Evolutionary conservation across 441 rosid genomes (phyloP), one percentile per base, ranked within the genome.

Genomic region (Kokia cookei): DNA sequence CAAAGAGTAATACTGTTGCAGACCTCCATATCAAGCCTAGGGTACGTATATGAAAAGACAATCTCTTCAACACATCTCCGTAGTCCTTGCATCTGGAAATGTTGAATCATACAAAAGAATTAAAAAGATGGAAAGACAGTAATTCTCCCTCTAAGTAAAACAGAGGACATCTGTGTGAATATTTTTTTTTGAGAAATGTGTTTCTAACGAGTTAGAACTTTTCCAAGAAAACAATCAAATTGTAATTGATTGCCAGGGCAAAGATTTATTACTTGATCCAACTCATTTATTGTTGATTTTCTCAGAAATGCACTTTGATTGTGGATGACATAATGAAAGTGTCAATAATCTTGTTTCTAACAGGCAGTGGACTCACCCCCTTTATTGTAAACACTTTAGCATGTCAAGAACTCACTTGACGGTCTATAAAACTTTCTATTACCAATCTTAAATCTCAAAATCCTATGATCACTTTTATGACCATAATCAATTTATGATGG

Each of bases 51-150:
- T 58, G 90, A 78, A 79, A 92, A 96, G 48, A 96, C 90, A 69
- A 96, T 93, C 86, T 96, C 98, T 84, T 96, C 94, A 77, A 91
- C 75, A 60, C 96, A 93, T 76, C 87, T 90, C 24, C 91, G 90
- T 76, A 89, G 78, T 51, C 95, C 89, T 78, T 73, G 94, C 27
- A 65, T 80, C 93, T 96, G 86, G 57, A 76, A 84, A 71, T 35
- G 60, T 68, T 58, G 9, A 74, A 26, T 47, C 64, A 70, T 37
- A 47, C 73, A 51, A 19, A 27, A 22, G 37, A 51, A 73, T 45
- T 47, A 65, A 27, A 59, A 58, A 27, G 13, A 45, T 60, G 67
- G 76, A 19, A 24, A 45, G 14, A 14, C 2, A 43, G 57, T 11
- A 42, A 8, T 13, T 48, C 8, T 9, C 13, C 59, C n/a, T 48